Conservation (phyloP, 345 rosid genomes). For the Populus simonii region DNA sequence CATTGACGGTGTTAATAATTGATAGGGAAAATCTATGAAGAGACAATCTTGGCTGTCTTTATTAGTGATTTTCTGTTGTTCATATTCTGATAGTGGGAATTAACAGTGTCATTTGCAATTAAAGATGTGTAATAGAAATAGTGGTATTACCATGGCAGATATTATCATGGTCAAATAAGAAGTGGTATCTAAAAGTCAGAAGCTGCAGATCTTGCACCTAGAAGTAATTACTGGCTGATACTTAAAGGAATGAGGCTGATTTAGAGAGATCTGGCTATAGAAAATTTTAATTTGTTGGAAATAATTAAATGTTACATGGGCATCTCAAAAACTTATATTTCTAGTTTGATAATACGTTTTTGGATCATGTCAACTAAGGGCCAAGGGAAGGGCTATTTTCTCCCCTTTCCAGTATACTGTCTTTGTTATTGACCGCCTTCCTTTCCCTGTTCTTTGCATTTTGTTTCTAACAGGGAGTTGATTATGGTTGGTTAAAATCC, state of each 20-base stretch:
- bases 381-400: background rate
- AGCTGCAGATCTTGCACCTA: background rate
- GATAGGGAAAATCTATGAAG: background rate
- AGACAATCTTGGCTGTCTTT: background rate
- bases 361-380: background rate
- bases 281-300: background rate
- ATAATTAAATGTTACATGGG: background rate
- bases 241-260: background rate
- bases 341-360: background rate
- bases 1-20: background rate
- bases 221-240: background rate
- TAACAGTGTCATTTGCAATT: background rate
- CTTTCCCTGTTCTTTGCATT: background rate
- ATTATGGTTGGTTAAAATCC: background rate
- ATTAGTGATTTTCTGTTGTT: too few species aligned
- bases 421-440: background rate
- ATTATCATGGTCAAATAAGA: background rate
- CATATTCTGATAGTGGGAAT: too few species aligned
- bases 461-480: background rate
- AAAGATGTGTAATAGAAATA: background rate
- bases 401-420: background rate
- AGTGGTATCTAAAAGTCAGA: background rate
- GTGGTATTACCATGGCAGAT: background rate
- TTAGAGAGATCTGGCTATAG: background rate
- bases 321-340: background rate